These are phyloP conservation scores for Fonsecaea monophora DNA, from an alignment of 2,329 filamentous ascomycete species.

Conservation along the genomic window DNA sequence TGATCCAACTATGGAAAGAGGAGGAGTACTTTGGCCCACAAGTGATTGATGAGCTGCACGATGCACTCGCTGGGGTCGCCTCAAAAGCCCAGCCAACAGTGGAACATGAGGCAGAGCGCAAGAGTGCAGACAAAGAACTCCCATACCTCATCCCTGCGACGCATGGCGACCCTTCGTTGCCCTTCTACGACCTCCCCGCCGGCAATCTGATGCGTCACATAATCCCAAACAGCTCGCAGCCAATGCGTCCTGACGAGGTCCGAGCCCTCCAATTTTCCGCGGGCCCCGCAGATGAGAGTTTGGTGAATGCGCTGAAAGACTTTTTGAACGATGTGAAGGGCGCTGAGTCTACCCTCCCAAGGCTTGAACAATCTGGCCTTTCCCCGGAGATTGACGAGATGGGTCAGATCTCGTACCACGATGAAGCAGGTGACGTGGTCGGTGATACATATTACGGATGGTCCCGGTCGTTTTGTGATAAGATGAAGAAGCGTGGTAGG, in stretches of 20 bases:
- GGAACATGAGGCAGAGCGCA: not conserved
- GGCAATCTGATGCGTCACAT: constrained; percentile 81
- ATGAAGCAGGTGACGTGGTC: constrained; percentile 69
- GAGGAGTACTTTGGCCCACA: constrained; percentile 66
- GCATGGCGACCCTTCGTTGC: constrained; percentile 75
- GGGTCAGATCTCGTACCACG: constrained; percentile 70
- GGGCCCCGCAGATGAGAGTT: constrained; percentile 70
- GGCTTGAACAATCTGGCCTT: constrained; percentile 59
- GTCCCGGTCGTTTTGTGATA: constrained; percentile 79
- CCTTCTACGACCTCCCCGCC: constrained; percentile 83
- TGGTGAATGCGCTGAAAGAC: constrained; percentile 71
- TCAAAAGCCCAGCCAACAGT: not conserved
- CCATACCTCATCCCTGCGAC: constrained; percentile 75
- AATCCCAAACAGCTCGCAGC: constrained; percentile 74
- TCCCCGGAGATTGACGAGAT: constrained; percentile 74
- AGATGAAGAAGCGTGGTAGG: constrained; percentile 67
- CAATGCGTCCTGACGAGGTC: constrained; percentile 74
- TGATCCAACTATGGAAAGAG: constrained; percentile 75
- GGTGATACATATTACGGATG: constrained; percentile 87
- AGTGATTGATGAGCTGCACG: constrained; percentile 65
- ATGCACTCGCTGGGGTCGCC: constrained; percentile 39
- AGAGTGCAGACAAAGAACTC: constrained; percentile 48
- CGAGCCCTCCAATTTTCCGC: constrained; percentile 73
- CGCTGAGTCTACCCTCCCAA: constrained; percentile 56
- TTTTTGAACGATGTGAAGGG: constrained; percentile 73